Base-by-base conservation (phyloP, 441 rosid genomes). In the Erodium moschatum region DNA sequence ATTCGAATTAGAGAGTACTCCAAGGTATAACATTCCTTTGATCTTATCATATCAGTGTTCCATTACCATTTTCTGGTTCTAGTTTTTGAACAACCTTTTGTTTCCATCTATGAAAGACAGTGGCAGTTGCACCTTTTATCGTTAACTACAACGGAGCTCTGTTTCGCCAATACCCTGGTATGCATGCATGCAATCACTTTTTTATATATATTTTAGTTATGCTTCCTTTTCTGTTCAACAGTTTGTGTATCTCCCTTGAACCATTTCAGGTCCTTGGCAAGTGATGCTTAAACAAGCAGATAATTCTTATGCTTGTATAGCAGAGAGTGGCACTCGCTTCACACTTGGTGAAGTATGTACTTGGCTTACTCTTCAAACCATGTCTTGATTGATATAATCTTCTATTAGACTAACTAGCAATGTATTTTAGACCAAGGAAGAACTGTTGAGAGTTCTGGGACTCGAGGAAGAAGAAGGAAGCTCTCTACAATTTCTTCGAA, bases 211-310 rank as follows among this genome's bases (percentile, higher is more conserved):
- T 54, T 18, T 54, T 54, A 1, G 2, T 54, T 6, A 16, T 54
- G 8, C 24, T 54, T 54, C 61, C 61, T 52, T 54, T 16, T 6
- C n/a, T 16, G 61, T 54, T 54, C 61, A 54, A 54, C 24, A 54
- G 61, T 50, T n/a, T 6, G 5, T n/a, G 33, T 19, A n/a, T 64
- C 24, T 12, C 63, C 48, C 44, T 44, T 9, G 15, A 70, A 66
- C 68, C 67, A 71, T 68, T 81, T 72, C 90, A 90, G 97, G 97
- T 71, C 96, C 98, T 71, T 90, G 98, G 98, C 98, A 92, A 80
- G 98, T 90, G 81, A 90, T 92, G 97, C 91, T 93, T 80, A 90
- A 93, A 80, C 97, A 87, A 76, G 54, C 89, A 73, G 92, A 90
- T 82, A 85, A 90, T 70, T 93, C 97, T 71, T 93, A 64, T 81